phyloP scores from a whole-genome alignment of 2,329 filamentous ascomycete species.

The Trichoderma sp. region DNA sequence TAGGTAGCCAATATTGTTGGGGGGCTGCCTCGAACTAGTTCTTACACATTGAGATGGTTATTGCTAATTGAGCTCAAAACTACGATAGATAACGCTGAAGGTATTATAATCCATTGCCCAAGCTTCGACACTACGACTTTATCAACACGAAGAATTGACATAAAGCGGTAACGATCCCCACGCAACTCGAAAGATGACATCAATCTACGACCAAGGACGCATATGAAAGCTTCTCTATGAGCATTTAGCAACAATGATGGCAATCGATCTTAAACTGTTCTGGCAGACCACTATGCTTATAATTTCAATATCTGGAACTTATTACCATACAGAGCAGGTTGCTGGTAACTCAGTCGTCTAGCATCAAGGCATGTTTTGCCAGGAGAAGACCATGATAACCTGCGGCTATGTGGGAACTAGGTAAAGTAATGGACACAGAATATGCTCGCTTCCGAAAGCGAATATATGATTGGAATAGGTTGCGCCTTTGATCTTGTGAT shows the following conservation, averaged over 20 bases:
- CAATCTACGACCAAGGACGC: neutral
- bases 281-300: neutral
- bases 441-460: neutral
- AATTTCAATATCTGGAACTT: neutral
- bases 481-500: neutral
- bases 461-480: neutral
- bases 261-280: neutral
- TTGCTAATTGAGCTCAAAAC: neutral
- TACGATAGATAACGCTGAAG: neutral
- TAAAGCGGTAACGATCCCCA: neutral
- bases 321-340: neutral
- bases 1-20: neutral
- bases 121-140: neutral
- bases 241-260: neutral
- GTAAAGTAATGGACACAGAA: neutral
- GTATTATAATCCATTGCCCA: neutral
- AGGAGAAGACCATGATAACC: neutral
- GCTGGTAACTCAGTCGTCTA: neutral
- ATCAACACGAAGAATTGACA: neutral
- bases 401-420: neutral
- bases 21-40: neutral
- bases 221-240: neutral
- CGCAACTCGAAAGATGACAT: neutral
- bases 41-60: neutral
- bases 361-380: neutral